A percentile compares a stretch with the other conserved stretches of the same genome.
phyloP scores from a whole-genome alignment of 2,329 filamentous ascomycete species.

The Colletotrichum eleusines region DNA sequence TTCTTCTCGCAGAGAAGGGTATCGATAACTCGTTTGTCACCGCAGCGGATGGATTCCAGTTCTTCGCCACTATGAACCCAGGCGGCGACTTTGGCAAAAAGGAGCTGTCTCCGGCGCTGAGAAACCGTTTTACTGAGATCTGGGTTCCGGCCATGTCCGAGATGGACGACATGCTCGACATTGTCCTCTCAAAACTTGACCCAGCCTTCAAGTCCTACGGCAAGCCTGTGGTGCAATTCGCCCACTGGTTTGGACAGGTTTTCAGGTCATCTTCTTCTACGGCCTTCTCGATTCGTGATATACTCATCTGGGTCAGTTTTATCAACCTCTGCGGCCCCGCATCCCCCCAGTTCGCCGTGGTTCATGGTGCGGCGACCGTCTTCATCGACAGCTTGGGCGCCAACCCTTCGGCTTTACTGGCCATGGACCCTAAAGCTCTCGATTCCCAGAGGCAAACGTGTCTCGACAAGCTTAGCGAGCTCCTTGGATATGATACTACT shows the following conservation, averaged over 20 bases:
- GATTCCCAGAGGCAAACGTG: slow-evolving; percentile 79
- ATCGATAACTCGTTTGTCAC: slow-evolving; percentile 83
- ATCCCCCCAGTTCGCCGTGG: slow-evolving; percentile 60
- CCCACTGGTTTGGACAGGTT: slow-evolving; percentile 89
- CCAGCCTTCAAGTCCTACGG: slow-evolving; percentile 69
- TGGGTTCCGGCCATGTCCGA: slow-evolving; percentile 94
- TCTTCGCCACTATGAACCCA: slow-evolving; percentile 98
- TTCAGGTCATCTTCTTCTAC: slow-evolving; percentile 82
- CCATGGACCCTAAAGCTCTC: slow-evolving; percentile 77
- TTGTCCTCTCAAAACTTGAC: slow-evolving; percentile 81
- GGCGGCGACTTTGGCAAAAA: slow-evolving; percentile 99
- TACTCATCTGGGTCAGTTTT: slow-evolving; percentile 94
- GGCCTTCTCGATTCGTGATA: slow-evolving; percentile 89
- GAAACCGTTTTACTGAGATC: slow-evolving; percentile 98
- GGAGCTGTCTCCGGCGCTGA: slow-evolving; percentile 92
- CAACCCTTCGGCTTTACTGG: slow-evolving; percentile 89
- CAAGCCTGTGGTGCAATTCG: slow-evolving; percentile 82
- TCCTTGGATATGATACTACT: slow-evolving; percentile 74
- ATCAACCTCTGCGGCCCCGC: slow-evolving; percentile 74
- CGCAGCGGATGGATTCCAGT: slow-evolving; percentile 86
- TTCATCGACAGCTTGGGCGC: slow-evolving; percentile 96
- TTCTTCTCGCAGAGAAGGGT: slow-evolving; percentile 95
- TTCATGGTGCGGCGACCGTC: slow-evolving; percentile 94
- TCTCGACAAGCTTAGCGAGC: slow-evolving; percentile 75
- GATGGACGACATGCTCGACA: slow-evolving; percentile 86